Evolutionary conservation across 1,139 yeast species (phyloP).

Genomic region (Blastobotrys malaysiensis): DNA sequence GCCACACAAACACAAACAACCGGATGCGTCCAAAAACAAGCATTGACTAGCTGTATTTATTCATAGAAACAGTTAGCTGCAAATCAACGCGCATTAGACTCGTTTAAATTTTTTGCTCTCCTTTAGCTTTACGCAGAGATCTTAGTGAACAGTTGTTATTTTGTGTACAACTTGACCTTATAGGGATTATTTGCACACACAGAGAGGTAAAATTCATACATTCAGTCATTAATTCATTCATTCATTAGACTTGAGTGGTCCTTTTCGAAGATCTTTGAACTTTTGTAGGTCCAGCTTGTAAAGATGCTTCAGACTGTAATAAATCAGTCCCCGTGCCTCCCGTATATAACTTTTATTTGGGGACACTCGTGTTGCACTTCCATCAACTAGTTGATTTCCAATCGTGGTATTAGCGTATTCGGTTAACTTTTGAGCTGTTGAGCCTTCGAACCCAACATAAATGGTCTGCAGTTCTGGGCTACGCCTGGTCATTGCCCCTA

Average conservation of each 20-base stretch:
- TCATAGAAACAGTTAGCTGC: too few relatives aligned
- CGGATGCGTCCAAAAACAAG: too few relatives aligned
- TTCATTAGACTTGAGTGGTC: neutral
- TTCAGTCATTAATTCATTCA: neutral
- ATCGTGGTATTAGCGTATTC: neutral
- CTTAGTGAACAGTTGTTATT: too few relatives aligned
- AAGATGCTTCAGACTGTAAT: neutral
- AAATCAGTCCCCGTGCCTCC: neutral
- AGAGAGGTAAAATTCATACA: too few relatives aligned
- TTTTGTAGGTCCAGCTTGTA: neutral
- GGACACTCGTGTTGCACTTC: neutral
- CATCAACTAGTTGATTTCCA: neutral
- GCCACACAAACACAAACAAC: too few relatives aligned
- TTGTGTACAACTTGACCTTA: too few relatives aligned
- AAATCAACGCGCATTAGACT: too few relatives aligned
- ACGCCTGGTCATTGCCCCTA: slow-evolving; percentile 6
- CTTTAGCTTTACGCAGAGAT: too few relatives aligned
- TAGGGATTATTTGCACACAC: too few relatives aligned
- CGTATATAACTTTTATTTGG: neutral
- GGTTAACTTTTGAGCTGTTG: neutral
- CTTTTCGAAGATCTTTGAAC: neutral
- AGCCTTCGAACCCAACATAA: slow-evolving; percentile 6
- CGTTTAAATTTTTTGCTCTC: too few relatives aligned
- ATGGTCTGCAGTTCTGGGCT: neutral
- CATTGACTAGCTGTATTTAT: too few relatives aligned